Percentiles rank a stretch among this genome's conserved stretches.
Evolutionary conservation across 176 grass and related monocot species (phyloP).

Genomic region (Carex kokanica): DNA sequence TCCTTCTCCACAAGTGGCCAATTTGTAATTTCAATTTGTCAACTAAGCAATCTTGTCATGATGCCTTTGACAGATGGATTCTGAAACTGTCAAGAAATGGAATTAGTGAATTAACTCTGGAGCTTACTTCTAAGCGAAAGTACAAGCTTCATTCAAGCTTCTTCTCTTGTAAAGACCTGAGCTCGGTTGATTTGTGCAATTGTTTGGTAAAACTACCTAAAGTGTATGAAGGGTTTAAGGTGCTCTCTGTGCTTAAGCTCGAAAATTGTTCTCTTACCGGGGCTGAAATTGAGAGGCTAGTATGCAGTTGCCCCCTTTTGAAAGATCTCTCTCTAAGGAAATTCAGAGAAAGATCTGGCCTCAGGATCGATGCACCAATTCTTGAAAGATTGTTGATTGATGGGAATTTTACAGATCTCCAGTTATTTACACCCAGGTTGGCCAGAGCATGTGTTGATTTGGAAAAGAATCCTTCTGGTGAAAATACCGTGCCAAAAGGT

Average conservation of each 20-base stretch:
- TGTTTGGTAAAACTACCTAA: constrained; percentile 23
- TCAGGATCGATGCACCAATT: constrained; percentile 18
- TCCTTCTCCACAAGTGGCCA: constrained; percentile 16
- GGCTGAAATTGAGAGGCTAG: constrained; percentile 14
- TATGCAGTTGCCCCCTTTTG: constrained; percentile 3
- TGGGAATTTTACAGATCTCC: constrained; percentile 22
- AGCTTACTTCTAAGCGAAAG: constrained; percentile 16
- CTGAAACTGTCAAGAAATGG: constrained; percentile 22
- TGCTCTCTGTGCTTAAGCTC: constrained; percentile 22
- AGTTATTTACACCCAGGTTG: constrained; percentile 20
- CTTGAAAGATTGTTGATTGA: constrained; percentile 17
- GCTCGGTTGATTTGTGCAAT: constrained; percentile 19
- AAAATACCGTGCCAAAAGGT: background rate
- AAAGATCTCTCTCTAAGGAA: constrained; percentile 21
- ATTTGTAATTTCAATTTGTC: constrained; percentile 23
- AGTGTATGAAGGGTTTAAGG: constrained; percentile 22
- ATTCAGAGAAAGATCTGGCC: background rate
- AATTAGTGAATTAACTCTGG: constrained; percentile 15
- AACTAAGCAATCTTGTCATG: background rate
- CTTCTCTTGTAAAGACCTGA: constrained; percentile 18
- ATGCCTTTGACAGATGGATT: constrained; percentile 20
- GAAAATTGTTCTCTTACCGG: constrained; percentile 18
- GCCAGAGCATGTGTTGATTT: constrained; percentile 13
- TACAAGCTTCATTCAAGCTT: constrained; percentile 25
- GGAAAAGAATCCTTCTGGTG: constrained; percentile 6